Evolutionary conservation across 2,329 filamentous ascomycete species (phyloP).

Genomic region (Drechslerella dactyloides): DNA sequence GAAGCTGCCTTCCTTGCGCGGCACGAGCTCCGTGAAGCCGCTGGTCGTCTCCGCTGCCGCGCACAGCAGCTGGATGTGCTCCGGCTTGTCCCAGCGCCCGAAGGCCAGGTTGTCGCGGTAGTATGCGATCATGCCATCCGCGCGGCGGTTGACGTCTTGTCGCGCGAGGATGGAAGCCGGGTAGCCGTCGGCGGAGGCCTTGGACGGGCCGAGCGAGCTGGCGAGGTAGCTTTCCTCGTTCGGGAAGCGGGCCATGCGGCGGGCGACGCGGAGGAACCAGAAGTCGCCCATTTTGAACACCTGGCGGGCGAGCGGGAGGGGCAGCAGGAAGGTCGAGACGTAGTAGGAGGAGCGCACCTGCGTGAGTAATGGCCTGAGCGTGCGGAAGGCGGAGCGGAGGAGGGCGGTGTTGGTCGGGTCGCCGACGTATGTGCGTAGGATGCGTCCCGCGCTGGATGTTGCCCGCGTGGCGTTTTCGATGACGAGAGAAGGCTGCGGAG

Average conservation of each 20-base stretch:
- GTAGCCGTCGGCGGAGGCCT: slow-evolving; percentile 31
- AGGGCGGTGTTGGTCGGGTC: slow-evolving; percentile 36
- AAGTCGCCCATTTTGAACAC: slow-evolving; percentile 46
- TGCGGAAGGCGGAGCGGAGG: slow-evolving; percentile 39
- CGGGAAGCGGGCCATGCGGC: slow-evolving; percentile 20
- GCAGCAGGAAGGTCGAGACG: slow-evolving; percentile 32
- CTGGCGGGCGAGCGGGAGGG: slow-evolving; percentile 30
- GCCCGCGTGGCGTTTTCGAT: slow-evolving; percentile 34
- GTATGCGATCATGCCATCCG: slow-evolving; percentile 38
- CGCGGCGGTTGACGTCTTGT: slow-evolving; percentile 30
- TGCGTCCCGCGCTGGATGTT: slow-evolving; percentile 36
- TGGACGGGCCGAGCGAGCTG: slow-evolving; percentile 25
- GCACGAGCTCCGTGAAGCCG: slow-evolving; percentile 34
- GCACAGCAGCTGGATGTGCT: slow-evolving; percentile 24
- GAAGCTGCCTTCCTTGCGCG: slow-evolving; percentile 28
- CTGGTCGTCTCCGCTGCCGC: slow-evolving; percentile 21
- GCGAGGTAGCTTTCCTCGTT: slow-evolving; percentile 43
- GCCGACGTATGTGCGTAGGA: slow-evolving; percentile 36
- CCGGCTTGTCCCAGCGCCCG: slow-evolving; percentile 38
- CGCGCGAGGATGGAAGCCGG: slow-evolving; percentile 24
- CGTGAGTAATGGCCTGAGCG: slow-evolving; percentile 25
- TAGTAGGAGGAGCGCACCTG: slow-evolving; percentile 42
- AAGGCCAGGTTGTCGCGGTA: slow-evolving; percentile 41
- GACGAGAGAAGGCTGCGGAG: slow-evolving; percentile 21
- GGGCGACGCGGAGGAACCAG: slow-evolving; percentile 31